Conservation (phyloP, 1,139 yeast species). For the Hyphopichia fennica region DNA sequence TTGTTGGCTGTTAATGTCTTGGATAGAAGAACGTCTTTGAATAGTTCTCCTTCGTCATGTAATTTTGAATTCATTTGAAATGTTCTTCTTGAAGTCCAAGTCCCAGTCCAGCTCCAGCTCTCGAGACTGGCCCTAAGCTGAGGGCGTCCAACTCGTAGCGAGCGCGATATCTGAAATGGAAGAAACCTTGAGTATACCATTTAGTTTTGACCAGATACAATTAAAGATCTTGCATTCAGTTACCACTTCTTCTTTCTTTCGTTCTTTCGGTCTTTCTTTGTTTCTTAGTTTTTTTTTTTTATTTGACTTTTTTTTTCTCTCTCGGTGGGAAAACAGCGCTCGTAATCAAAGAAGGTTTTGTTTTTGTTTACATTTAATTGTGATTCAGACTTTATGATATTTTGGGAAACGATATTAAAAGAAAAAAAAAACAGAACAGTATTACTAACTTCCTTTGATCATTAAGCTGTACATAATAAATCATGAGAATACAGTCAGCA, state of each 20-base stretch:
- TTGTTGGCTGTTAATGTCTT: constrained; percentile 21
- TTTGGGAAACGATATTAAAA: neutral
- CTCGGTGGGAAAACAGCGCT: neutral
- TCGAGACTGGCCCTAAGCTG: too few relatives aligned
- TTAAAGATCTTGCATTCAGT: too few relatives aligned
- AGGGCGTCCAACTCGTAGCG: too few relatives aligned
- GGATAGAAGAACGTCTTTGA: constrained; percentile 22
- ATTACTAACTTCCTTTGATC: too few relatives aligned
- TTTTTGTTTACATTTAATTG: neutral
- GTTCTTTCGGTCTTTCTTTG: too few relatives aligned
- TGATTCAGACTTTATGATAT: neutral
- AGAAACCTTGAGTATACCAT: too few relatives aligned
- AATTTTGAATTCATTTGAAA: neutral
- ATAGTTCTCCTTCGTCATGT: neutral
- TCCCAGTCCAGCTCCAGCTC: neutral
- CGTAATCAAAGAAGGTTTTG: neutral
- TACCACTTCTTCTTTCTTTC: too few relatives aligned
- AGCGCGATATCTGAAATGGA: too few relatives aligned
- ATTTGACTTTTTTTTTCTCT: neutral
- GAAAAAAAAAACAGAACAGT: neutral
- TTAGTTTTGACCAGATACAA: too few relatives aligned
- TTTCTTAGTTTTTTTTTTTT: constrained; percentile 1
- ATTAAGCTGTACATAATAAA: too few relatives aligned
- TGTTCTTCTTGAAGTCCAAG: neutral
- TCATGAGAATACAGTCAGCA: constrained; percentile 26